phyloP scores from a whole-genome alignment of 2,329 filamentous ascomycete genomes.

The Cytospora leucostoma region DNA sequence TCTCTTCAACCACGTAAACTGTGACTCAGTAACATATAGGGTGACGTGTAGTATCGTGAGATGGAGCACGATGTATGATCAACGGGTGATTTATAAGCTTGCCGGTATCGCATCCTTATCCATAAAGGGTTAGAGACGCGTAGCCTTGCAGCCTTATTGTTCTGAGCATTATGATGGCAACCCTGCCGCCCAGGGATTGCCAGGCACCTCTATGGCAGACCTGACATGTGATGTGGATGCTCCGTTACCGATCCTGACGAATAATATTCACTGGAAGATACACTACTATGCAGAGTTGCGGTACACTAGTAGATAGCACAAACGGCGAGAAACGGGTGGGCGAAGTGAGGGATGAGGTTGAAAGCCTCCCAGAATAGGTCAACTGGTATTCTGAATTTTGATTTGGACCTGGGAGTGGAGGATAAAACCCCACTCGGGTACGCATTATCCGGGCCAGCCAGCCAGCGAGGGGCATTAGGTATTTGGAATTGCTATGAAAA shows the following conservation, averaged over 20 bases:
- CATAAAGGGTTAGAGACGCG: not conserved
- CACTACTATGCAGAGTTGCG: too few relatives aligned
- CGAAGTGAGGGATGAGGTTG: too few relatives aligned
- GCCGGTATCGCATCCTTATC: not conserved
- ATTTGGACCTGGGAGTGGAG: too few relatives aligned
- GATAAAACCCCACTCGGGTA: slow-evolving; percentile 7
- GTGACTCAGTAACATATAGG: not conserved
- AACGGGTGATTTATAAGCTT: not conserved
- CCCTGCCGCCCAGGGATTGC: not conserved
- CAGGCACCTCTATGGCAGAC: not conserved
- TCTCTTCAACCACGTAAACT: not conserved
- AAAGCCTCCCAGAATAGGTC: too few relatives aligned
- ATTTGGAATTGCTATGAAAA: slow-evolving; percentile 11
- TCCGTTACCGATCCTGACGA: too few relatives aligned
- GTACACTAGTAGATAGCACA: too few relatives aligned
- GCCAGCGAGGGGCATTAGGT: not conserved
- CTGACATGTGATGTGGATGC: not conserved
- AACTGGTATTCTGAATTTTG: too few relatives aligned
- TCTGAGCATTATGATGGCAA: not conserved
- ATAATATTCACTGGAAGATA: too few relatives aligned
- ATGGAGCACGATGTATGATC: not conserved
- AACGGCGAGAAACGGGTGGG: too few relatives aligned
- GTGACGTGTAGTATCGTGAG: not conserved
- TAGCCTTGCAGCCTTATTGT: not conserved
- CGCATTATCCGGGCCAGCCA: slow-evolving; percentile 2